Percentiles rank a stretch among this genome's conserved stretches.
phyloP scores from a whole-genome alignment of 23 red algal species.

The Gracilariopsis chorda region DNA sequence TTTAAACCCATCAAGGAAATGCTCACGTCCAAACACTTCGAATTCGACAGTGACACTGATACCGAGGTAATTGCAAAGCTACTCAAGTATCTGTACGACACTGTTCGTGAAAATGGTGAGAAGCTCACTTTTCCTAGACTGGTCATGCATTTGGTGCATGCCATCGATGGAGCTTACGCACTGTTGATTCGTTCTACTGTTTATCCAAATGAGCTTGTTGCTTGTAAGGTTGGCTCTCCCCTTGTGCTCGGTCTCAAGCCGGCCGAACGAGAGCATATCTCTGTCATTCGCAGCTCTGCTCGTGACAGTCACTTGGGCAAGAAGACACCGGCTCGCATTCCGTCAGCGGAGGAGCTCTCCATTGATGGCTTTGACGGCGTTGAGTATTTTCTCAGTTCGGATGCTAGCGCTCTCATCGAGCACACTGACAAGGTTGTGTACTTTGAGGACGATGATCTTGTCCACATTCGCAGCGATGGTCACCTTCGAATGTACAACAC shows the following conservation, averaged over 20 bases:
- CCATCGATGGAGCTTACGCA: conserved; percentile 94
- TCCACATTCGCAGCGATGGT: conserved; percentile 68
- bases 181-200: conserved; percentile 72
- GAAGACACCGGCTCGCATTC: background rate
- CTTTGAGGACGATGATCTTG: conserved; percentile 94
- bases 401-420: conserved; percentile 92
- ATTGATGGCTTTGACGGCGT: background rate
- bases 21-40: conserved; percentile 48
- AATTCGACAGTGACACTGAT: conserved; percentile 91
- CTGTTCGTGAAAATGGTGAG: conserved; percentile 56
- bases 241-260: conserved; percentile 91
- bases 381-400: conserved; percentile 91
- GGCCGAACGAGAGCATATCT: conserved; percentile 16
- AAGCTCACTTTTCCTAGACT: conserved; percentile 78
- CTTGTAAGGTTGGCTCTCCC: conserved; percentile 93
- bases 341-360: background rate
- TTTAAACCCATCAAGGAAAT: conserved; percentile 81
- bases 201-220: conserved; percentile 87
- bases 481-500: conserved; percentile 82
- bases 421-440: conserved; percentile 95
- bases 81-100: conserved; percentile 81
- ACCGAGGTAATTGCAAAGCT: conserved; percentile 95
- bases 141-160: conserved; percentile 94
- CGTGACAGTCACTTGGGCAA: background rate
- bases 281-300: conserved; percentile 39